phyloP scores from a whole-genome alignment of 305 asterid species.

The Striga hermonthica region DNA sequence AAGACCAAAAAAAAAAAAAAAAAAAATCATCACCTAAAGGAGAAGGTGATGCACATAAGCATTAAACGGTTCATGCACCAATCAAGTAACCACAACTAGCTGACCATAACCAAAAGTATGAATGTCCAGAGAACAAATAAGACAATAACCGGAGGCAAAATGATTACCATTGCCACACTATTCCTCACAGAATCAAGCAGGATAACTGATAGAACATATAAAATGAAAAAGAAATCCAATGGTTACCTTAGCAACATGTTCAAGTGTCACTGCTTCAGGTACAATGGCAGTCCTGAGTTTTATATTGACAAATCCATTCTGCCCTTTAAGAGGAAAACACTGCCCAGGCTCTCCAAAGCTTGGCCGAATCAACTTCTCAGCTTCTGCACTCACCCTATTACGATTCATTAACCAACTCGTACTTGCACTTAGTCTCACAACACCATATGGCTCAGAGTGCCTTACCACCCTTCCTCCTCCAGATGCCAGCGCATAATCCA shows the following conservation, averaged over 20 bases:
- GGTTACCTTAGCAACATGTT: constrained; percentile 77
- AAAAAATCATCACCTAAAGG: too few relatives aligned
- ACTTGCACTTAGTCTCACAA: constrained; percentile 27
- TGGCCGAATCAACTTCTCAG: constrained; percentile 70
- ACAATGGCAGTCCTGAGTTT: constrained; percentile 64
- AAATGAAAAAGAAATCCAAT: constrained; percentile 14
- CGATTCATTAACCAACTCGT: constrained; percentile 25
- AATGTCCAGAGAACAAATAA: too few relatives aligned
- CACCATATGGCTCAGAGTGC: constrained; percentile 63
- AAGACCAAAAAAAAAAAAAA: too few relatives aligned
- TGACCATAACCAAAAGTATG: too few relatives aligned
- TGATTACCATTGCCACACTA: too few relatives aligned
- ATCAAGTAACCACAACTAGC: too few relatives aligned
- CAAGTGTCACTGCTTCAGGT: constrained; percentile 83
- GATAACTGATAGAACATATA: neutral
- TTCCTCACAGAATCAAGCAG: neutral
- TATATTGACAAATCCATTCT: constrained; percentile 65
- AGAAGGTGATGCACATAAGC: too few relatives aligned
- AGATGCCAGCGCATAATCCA: constrained; percentile 72
- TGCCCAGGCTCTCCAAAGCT: constrained; percentile 99
- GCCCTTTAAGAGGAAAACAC: constrained; percentile 78
- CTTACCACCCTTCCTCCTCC: constrained; percentile 72
- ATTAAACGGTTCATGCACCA: too few relatives aligned
- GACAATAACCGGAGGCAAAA: too few relatives aligned
- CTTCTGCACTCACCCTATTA: constrained; percentile 37